A percentile compares a stretch with the other conserved stretches of the same genome.
These are phyloP conservation scores for Lepidopterella palustris DNA, from an alignment of 495 filamentous ascomycete species.

Conservation along the genomic window DNA sequence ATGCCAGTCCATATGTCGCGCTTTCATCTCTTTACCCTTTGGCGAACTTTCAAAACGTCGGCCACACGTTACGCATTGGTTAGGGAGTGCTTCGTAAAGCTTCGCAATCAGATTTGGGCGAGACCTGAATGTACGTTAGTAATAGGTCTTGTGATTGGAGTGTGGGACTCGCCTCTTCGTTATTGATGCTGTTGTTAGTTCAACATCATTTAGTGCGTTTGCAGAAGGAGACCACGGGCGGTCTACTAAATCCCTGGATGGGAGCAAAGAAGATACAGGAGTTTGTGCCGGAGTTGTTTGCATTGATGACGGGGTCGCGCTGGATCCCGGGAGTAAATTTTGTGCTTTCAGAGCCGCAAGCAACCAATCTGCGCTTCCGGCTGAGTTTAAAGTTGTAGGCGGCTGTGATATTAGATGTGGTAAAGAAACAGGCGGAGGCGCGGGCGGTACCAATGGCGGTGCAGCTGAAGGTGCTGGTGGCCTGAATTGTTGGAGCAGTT, in stretches of 20 bases:
- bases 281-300: background rate
- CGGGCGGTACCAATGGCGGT: constrained; percentile 1
- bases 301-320: background rate
- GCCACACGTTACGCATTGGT: constrained; percentile 85
- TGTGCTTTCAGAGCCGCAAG: constrained; percentile 16
- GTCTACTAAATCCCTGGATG: constrained; percentile 8
- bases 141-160: constrained; percentile 7
- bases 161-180: constrained; percentile 58
- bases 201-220: constrained; percentile 51
- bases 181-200: constrained; percentile 64
- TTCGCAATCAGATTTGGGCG: constrained; percentile 63
- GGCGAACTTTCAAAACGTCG: constrained; percentile 72
- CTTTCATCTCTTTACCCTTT: constrained; percentile 75
- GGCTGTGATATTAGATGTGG: constrained; percentile 10
- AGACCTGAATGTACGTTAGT: constrained; percentile 48
- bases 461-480: constrained; percentile 5
- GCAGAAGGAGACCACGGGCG: constrained; percentile 19
- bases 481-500: constrained; percentile 14
- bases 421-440: constrained; percentile 7
- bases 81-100: constrained; percentile 72
- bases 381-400: background rate
- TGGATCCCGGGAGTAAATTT: background rate
- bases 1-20: constrained; percentile 96
- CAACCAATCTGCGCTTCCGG: constrained; percentile 17
- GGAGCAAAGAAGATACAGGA: background rate